A percentile compares a stretch with the other conserved stretches of the same genome.
phyloP scores from a whole-genome alignment of 441 rosid genomes.

The Gossypium armourianum region DNA sequence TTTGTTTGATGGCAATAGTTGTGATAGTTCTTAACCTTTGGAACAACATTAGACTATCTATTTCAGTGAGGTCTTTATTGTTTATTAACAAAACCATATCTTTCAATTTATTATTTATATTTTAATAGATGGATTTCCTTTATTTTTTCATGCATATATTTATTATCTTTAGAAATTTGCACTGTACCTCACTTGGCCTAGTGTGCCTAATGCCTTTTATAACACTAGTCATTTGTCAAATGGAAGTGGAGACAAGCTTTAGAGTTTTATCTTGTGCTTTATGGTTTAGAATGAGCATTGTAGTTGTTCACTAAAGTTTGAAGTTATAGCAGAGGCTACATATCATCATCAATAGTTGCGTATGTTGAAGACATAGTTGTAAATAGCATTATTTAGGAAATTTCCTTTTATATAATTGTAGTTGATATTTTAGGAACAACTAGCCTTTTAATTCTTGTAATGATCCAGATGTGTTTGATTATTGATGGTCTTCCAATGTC shows the following conservation, averaged over 20 bases:
- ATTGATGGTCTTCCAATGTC: neutral
- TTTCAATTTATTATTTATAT: neutral
- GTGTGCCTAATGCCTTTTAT: neutral
- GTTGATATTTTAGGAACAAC: neutral
- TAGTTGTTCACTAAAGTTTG: neutral
- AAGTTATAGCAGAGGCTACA: neutral
- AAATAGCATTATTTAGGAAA: neutral
- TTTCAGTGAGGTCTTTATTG: neutral
- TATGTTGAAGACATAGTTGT: neutral
- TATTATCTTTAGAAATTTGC: neutral
- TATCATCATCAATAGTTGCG: neutral
- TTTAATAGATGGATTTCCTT: neutral
- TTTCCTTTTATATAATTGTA: neutral
- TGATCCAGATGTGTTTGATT: neutral
- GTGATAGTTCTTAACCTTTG: neutral
- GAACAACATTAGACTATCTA: neutral
- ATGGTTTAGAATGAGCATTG: neutral
- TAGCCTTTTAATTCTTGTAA: neutral
- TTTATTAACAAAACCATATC: neutral
- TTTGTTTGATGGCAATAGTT: neutral
- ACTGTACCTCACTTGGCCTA: neutral
- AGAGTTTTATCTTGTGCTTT: neutral
- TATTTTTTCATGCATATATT: neutral
- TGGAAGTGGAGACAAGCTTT: neutral
- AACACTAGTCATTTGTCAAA: neutral